Conservation (phyloP, 495 filamentous ascomycete genomes). For the Cercophora newfieldiana region DNA sequence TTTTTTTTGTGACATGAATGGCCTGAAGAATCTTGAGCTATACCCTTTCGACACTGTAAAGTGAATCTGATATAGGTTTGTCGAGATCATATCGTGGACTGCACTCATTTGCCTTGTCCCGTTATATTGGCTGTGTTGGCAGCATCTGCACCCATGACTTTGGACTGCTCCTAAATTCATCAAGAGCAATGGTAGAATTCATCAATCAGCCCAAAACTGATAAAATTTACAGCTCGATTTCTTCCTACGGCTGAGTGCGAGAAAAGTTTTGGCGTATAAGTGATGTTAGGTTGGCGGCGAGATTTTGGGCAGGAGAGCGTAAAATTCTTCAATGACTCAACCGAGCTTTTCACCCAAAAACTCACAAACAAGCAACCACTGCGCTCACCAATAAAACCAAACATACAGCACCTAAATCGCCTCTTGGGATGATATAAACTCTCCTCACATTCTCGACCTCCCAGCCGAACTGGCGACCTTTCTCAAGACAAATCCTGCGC, state of each 20-base stretch:
- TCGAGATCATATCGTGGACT: no score
- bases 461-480: constrained; percentile 22
- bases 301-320: constrained; percentile 3
- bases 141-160: no score
- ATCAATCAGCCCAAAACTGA: no score
- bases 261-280: neutral
- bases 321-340: constrained; percentile 30
- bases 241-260: neutral
- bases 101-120: no score
- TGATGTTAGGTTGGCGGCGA: neutral
- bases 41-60: no score
- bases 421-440: neutral
- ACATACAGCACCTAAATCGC: neutral
- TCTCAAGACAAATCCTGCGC: constrained; percentile 15
- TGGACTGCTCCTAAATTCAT: no score
- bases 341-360: constrained; percentile 4
- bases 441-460: neutral
- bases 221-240: neutral
- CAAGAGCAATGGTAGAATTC: no score
- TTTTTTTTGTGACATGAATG: no score
- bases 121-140: no score
- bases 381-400: neutral
- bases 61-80: no score
- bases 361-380: neutral
- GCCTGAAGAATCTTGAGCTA: no score